Percentiles rank a stretch among this genome's conserved stretches.
These are phyloP conservation scores for Fistulinella cinereoalba DNA, from an alignment of 1,284 basidiomycete genomes.

Conservation along the genomic window DNA sequence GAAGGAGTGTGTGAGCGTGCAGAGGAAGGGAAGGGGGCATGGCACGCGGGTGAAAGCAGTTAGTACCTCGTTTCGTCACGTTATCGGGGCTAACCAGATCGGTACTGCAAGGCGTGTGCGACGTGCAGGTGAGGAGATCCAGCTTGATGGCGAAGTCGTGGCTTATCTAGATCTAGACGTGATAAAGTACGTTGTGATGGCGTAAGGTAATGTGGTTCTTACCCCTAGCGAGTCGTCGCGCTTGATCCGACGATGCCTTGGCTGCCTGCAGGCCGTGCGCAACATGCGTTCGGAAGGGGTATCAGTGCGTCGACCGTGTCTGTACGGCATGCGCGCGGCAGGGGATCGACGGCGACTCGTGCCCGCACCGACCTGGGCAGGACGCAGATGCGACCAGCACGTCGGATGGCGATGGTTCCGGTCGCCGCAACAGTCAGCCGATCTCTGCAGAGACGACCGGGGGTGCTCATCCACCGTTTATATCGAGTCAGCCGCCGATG, in stretches of 20 bases:
- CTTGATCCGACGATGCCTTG: conserved; percentile 4
- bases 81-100: conserved; percentile 2
- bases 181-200: conserved; percentile 61
- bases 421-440: conserved; percentile 6
- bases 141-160: background rate
- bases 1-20: conserved; percentile 45
- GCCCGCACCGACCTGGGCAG: conserved; percentile 38
- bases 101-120: conserved; percentile 45
- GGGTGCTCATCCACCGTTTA: conserved; percentile 14
- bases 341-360: conserved; percentile 42
- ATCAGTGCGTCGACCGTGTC: conserved; percentile 47
- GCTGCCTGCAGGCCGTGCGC: conserved; percentile 42
- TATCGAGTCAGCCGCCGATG: conserved; percentile 13
- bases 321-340: conserved; percentile 43
- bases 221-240: background rate
- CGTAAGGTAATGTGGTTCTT: conserved; percentile 36
- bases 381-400: conserved; percentile 29
- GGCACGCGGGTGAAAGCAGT: conserved; percentile 59
- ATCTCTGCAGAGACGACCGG: conserved; percentile 2
- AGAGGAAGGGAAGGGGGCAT: conserved; percentile 52
- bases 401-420: conserved; percentile 34
- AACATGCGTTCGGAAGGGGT: conserved; percentile 46
- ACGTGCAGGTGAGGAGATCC: conserved; percentile 47
- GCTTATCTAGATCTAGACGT: conserved; percentile 38
- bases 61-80: conserved; percentile 21